These are phyloP conservation scores for Hebeloma cylindrosporum DNA, from an alignment of 768 basidiomycete species.

Conservation along the genomic window DNA sequence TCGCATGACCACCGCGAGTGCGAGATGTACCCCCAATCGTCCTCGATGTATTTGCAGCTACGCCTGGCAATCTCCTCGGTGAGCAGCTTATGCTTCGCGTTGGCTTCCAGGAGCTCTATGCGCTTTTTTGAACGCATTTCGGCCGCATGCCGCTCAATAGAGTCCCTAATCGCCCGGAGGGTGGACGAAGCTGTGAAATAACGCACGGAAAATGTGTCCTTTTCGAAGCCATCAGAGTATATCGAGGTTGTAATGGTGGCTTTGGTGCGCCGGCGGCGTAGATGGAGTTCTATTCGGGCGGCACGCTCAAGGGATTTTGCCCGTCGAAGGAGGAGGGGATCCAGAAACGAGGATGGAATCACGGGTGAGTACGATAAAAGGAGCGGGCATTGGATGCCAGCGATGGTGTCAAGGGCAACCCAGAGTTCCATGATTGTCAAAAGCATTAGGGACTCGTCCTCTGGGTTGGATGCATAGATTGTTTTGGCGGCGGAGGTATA, in stretches of 20 bases:
- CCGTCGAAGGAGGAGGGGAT: conserved; percentile 41
- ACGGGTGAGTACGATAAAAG: conserved; percentile 47
- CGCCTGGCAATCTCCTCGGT: conserved; percentile 2
- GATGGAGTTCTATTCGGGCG: conserved; percentile 26
- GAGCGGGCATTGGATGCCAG: conserved; percentile 34
- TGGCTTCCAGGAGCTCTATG: conserved; percentile 25
- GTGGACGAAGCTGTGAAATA: conserved; percentile 28
- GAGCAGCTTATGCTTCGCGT: conserved; percentile 21
- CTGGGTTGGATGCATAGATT: conserved; percentile 35
- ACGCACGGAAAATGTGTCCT: conserved; percentile 32
- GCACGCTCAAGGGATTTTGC: conserved; percentile 28
- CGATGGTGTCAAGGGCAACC: conserved; percentile 44
- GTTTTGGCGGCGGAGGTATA: conserved; percentile 19
- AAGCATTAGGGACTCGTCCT: conserved; percentile 42
- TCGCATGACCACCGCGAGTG: conserved; percentile 12
- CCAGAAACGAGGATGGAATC: conserved; percentile 36
- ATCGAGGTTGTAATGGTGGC: conserved; percentile 27
- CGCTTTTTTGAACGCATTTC: conserved; percentile 18
- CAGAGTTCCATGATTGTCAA: conserved; percentile 48
- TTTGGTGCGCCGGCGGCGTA: conserved; percentile 26
- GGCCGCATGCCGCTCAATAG: conserved; percentile 30
- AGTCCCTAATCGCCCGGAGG: conserved; percentile 21
- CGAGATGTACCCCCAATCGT: background rate
- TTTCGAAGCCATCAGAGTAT: conserved; percentile 25
- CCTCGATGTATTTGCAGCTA: conserved; percentile 11